Conservation (phyloP, 139 green algal species). For the Eudorina sp. region DNA sequence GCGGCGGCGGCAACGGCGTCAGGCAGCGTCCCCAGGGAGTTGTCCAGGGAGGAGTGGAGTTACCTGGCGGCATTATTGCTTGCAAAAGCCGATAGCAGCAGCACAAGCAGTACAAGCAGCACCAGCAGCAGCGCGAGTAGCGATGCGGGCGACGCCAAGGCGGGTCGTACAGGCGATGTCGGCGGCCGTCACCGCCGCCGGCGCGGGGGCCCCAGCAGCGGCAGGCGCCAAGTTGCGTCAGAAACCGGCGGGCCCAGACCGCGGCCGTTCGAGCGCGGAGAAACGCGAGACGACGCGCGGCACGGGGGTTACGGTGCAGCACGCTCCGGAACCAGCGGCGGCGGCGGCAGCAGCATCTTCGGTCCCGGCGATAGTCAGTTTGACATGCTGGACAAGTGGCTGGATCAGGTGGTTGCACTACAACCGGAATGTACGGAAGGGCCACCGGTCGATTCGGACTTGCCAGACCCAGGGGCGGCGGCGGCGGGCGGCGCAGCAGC, state of each 20-base stretch:
- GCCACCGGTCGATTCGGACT: neutral
- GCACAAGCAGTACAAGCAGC: neutral
- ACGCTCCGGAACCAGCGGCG: neutral
- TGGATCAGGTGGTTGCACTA: conserved; percentile 32
- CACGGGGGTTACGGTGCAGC: no score
- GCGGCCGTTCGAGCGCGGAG: neutral
- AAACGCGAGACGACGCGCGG: neutral
- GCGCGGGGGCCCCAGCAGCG: neutral
- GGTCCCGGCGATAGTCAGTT: neutral
- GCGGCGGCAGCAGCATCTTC: neutral
- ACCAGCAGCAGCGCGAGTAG: neutral
- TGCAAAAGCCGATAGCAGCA: conserved; percentile 9
- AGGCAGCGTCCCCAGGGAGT: neutral
- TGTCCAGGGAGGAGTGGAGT: conserved; percentile 13
- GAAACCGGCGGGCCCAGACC: neutral
- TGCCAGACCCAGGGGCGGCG: no score
- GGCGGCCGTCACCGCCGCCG: neutral
- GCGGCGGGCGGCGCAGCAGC: no score
- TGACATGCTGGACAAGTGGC: conserved; percentile 37
- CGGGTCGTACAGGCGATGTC: neutral
- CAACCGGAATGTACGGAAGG: neutral
- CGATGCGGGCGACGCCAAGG: no score
- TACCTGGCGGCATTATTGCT: conserved; percentile 3
- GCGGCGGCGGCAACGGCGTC: neutral
- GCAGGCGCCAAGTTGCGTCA: neutral